Evolutionary conservation across 2,329 filamentous ascomycete species (phyloP).

Genomic region (Aspergillus pseudotamarii): DNA sequence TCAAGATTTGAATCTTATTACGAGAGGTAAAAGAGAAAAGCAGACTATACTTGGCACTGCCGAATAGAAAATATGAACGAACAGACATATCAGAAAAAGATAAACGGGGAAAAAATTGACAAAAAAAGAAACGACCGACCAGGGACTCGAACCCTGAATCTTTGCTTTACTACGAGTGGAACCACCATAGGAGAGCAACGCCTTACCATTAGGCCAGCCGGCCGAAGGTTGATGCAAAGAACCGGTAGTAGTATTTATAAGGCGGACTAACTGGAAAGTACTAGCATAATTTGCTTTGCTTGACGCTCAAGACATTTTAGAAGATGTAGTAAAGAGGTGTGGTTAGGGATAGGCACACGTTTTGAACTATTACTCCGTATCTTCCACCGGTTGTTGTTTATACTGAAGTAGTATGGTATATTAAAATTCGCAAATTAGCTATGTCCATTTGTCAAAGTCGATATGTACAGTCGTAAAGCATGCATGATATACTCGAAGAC

Average conservation of each 20-base stretch:
- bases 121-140: conserved; percentile 1
- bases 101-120: neutral
- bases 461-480: neutral
- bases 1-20: neutral
- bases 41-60: neutral
- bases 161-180: neutral
- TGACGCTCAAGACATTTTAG: too few relatives aligned
- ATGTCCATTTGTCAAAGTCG: neutral
- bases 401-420: neutral
- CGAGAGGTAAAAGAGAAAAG: neutral
- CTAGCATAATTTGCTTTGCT: too few relatives aligned
- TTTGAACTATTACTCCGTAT: too few relatives aligned
- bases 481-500: neutral
- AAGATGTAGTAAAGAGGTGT: too few relatives aligned
- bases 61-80: neutral
- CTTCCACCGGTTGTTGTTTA: neutral
- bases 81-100: neutral
- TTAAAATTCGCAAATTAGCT: neutral
- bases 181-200: conserved; percentile 1
- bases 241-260: neutral
- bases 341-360: neutral
- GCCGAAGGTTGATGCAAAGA: neutral
- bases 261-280: too few relatives aligned
- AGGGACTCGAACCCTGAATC: conserved; percentile 5
- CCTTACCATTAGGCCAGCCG: conserved; percentile 4